A percentile compares a stretch with the other conserved stretches of the same genome.
These are phyloP conservation scores for Pontederia paniculata DNA, from an alignment of 176 grass and related monocot genomes.

Conservation along the genomic window DNA sequence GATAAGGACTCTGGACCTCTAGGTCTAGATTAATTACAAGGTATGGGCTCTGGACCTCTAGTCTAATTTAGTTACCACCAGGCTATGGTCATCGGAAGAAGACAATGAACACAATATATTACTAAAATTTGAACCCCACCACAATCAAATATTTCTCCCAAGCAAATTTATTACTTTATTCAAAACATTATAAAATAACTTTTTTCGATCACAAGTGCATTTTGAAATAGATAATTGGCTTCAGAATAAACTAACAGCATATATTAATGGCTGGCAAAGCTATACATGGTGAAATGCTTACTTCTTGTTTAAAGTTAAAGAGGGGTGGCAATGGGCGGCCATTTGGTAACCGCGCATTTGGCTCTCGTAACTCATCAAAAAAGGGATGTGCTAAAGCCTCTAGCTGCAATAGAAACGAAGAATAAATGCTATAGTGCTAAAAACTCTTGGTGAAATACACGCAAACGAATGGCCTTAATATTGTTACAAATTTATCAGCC, in stretches of 20 bases:
- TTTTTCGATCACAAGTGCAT: too few species aligned
- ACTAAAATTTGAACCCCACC: too few species aligned
- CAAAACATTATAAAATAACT: too few species aligned
- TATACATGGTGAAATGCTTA: not conserved
- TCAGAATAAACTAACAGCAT: not conserved
- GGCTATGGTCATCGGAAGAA: too few species aligned
- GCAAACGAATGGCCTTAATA: not conserved
- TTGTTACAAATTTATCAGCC: not conserved
- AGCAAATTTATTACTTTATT: too few species aligned
- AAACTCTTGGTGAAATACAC: not conserved
- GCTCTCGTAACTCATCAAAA: constrained; percentile 17
- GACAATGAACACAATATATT: too few species aligned
- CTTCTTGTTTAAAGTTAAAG: constrained; percentile 22
- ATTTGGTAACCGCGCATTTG: constrained; percentile 14
- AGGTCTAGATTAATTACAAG: too few species aligned
- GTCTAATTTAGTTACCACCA: too few species aligned
- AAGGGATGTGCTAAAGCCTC: constrained; percentile 16
- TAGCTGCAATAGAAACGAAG: not conserved
- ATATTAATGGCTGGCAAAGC: not conserved
- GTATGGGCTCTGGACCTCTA: too few species aligned
- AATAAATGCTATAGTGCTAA: too few species aligned
- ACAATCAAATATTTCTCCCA: too few species aligned
- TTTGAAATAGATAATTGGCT: not conserved
- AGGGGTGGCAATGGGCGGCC: constrained; percentile 6
- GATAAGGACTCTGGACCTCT: too few species aligned